These are phyloP conservation scores for Tulasnella sp. DNA, from an alignment of 768 basidiomycete species.

Conservation along the genomic window DNA sequence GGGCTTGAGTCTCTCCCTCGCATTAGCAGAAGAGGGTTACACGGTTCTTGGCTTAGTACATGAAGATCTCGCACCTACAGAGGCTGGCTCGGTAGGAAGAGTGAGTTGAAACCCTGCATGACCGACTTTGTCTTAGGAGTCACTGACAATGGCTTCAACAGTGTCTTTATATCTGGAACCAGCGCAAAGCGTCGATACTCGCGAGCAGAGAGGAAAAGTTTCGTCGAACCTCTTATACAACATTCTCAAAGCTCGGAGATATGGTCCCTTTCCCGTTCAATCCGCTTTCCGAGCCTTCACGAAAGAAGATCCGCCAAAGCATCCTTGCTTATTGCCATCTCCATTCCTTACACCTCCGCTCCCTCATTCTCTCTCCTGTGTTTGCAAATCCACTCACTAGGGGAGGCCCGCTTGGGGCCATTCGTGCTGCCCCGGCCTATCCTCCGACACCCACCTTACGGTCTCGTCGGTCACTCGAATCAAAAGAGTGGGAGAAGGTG, in stretches of 20 bases:
- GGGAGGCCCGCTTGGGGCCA: not conserved
- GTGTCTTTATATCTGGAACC: conserved; percentile 4
- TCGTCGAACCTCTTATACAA: not conserved
- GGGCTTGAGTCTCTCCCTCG: not conserved
- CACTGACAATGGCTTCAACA: not conserved
- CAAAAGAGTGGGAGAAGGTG: not conserved
- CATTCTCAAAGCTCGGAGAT: not conserved
- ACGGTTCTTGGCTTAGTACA: conserved; percentile 16
- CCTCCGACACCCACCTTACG: not conserved
- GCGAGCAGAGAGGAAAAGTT: not conserved
- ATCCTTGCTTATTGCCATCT: conserved; percentile 10
- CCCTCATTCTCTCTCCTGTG: conserved; percentile 7
- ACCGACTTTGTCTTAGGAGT: not conserved
- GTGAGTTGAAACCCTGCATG: not conserved
- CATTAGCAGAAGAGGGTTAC: conserved; percentile 12
- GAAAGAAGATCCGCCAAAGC: not conserved
- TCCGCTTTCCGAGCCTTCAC: conserved; percentile 1
- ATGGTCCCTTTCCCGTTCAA: conserved; percentile 12
- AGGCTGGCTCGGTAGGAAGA: conserved; percentile 1
- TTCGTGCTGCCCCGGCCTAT: not conserved
- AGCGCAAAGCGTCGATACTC: not conserved
- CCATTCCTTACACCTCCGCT: conserved; percentile 2
- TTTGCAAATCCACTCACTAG: not conserved
- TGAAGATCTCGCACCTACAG: not conserved
- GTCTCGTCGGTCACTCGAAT: not conserved